Conservation (phyloP, 208 protist genomes). For the Trypanosomatidae sp. region DNA sequence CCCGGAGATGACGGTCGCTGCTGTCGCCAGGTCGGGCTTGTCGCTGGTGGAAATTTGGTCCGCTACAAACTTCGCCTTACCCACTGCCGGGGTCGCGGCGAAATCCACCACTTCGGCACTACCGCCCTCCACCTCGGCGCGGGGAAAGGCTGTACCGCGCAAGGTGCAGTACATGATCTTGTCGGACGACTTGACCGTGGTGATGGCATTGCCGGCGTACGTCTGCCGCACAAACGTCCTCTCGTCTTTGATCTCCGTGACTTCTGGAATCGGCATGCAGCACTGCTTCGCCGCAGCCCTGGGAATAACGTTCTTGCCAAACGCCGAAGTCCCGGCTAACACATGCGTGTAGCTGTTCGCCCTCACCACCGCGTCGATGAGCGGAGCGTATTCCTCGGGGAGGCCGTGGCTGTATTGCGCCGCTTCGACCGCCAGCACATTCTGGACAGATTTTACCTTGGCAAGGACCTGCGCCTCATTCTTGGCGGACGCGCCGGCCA, state of each 20-base stretch:
- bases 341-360: slow-evolving; percentile 93
- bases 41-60: slow-evolving; percentile 63
- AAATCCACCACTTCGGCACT: slow-evolving; percentile 39
- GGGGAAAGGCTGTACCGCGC: slow-evolving; percentile 90
- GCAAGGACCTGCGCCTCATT: slow-evolving; percentile 43
- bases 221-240: slow-evolving; percentile 97
- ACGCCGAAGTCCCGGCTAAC: slow-evolving; percentile 88
- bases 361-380: slow-evolving; percentile 54
- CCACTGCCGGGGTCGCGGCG: slow-evolving; percentile 28
- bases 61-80: slow-evolving; percentile 59
- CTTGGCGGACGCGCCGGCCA: slow-evolving; percentile 63
- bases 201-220: slow-evolving; percentile 98
- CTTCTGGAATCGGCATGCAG: slow-evolving; percentile 92
- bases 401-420: slow-evolving; percentile 79
- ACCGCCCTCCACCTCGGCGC: slow-evolving; percentile 48
- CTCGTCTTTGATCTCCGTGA: slow-evolving; percentile 88
- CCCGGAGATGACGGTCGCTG: slow-evolving; percentile 92
- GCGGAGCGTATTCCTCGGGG: slow-evolving; percentile 78
- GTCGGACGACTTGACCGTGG: slow-evolving; percentile 92
- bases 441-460: slow-evolving; percentile 75
- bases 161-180: slow-evolving; percentile 95
- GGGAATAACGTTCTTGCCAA: slow-evolving; percentile 96
- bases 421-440: slow-evolving; percentile 72
- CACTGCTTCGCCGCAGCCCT: slow-evolving; percentile 91
- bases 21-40: slow-evolving; percentile 94